Base-by-base conservation (phyloP, 1,284 basidiomycete genomes). In the Trametes versicolor region DNA sequence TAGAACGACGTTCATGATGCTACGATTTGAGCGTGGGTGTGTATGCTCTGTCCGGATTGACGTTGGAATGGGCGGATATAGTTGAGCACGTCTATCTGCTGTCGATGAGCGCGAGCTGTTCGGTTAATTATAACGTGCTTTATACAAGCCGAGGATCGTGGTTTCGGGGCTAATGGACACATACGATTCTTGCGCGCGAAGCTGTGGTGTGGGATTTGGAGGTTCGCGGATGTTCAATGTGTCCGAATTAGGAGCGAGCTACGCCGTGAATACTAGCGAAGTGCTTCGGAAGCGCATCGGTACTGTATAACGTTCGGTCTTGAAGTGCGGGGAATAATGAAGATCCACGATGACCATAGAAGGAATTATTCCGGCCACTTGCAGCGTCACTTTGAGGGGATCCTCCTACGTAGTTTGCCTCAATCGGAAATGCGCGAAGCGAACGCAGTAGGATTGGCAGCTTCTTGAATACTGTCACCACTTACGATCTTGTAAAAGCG, bases 1-100 rank as follows among this genome's bases (percentile, higher is more conserved):
- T 62, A 61, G 43, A 61, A 34, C 17, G 43, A 49, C 41, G 10
- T 49, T 47, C 25, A 32, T 25, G 23, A 39, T 53, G 34, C 27
- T 12, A 39, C 21, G 15, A 19, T 21, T 2, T 5, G 43, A 6
- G 43, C 19, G 21, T 10, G 17, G 3, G 5, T 47, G 43, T 9
- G 43, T 6, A 23, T 13, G 13, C 6, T 32, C 32, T n/a, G 27
- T 50, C 27, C 25, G 45, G 45, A 15, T 25, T 49, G 48, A 49
- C 48, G 15, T 49, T 7, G 48, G 25, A 49, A 49, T 29, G 48
- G 48, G 48, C 27, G 13, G 8, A 13, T 43, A n/a, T 10, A 7
- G 19, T 17, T 19, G 41, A 43, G 41, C 41, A 43, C 41, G 41
- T 43, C 41, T 13, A 13, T 12, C 37, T 12, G 37, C 37, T 12